phyloP scores from a whole-genome alignment of 345 rosid species.

The Eucalyptus dawsonii region DNA sequence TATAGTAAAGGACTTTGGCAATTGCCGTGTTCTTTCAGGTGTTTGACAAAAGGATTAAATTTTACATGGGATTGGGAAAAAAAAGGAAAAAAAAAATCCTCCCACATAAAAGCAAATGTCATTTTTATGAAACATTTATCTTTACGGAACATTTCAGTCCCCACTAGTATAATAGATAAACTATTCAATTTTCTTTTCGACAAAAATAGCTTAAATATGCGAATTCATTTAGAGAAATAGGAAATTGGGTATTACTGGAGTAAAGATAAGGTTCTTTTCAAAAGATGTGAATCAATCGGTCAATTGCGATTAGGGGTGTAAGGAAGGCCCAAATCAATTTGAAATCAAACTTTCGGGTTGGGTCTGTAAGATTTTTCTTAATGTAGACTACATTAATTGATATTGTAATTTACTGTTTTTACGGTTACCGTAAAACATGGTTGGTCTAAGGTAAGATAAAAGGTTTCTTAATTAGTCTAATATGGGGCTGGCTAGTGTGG shows the following conservation, averaged over 20 bases:
- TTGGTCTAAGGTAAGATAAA: no score
- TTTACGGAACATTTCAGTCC: neutral
- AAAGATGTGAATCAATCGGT: neutral
- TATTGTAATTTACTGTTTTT: no score
- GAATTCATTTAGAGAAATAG: neutral
- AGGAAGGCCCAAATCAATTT: no score
- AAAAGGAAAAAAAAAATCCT: neutral
- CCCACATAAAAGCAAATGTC: neutral
- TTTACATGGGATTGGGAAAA: neutral
- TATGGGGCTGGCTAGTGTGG: no score
- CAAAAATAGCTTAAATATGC: neutral
- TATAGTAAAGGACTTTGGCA: neutral
- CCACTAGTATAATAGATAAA: neutral
- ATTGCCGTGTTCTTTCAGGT: neutral
- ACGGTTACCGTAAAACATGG: no score
- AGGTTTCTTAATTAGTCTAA: no score
- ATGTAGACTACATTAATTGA: no score
- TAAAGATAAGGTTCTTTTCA: neutral
- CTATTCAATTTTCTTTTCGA: neutral
- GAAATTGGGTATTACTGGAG: neutral
- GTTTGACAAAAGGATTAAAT: neutral
- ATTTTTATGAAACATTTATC: neutral
- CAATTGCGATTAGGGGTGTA: no score
- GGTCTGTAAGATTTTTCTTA: no score
- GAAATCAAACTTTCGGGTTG: no score